Evolutionary conservation across 257 asterid genomes (phyloP).

Genomic region (Solanum etuberosum): DNA sequence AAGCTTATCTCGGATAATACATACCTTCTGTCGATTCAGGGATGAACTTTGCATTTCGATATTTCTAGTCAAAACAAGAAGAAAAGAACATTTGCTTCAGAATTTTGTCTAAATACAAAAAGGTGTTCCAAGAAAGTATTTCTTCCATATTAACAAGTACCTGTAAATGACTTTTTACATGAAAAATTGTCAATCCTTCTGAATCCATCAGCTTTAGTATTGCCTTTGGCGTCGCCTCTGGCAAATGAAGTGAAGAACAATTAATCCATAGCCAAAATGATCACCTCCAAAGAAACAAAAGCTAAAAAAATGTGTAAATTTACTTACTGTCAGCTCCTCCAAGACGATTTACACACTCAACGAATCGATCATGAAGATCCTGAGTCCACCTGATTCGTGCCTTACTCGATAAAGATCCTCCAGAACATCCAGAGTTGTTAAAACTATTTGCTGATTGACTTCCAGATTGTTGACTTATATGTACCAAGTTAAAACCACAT

Average conservation of each 20-base stretch:
- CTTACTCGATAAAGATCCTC: conserved; percentile 34
- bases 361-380: conserved; percentile 81
- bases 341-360: conserved; percentile 66
- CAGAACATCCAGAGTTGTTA: conserved; percentile 16
- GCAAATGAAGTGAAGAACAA: not conserved
- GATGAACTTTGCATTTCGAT: conserved; percentile 59
- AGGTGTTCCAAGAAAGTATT: not conserved
- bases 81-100: not conserved
- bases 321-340: conserved; percentile 92
- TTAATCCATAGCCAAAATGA: not conserved
- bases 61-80: conserved; percentile 36
- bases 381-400: conserved; percentile 85
- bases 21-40: conserved; percentile 70
- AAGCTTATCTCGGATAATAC: not conserved
- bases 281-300: not conserved
- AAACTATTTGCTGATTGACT: conserved; percentile 10
- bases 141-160: conserved; percentile 11
- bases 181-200: conserved; percentile 83
- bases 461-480: conserved; percentile 17
- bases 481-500: conserved; percentile 22
- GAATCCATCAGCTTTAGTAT: conserved; percentile 79
- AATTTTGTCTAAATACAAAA: not conserved
- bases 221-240: conserved; percentile 95
- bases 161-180: conserved; percentile 96
- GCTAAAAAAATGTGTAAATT: not conserved